Evolutionary conservation across 2,329 filamentous ascomycete genomes (phyloP).

Genomic region (Arthrobotrys megalospora): DNA sequence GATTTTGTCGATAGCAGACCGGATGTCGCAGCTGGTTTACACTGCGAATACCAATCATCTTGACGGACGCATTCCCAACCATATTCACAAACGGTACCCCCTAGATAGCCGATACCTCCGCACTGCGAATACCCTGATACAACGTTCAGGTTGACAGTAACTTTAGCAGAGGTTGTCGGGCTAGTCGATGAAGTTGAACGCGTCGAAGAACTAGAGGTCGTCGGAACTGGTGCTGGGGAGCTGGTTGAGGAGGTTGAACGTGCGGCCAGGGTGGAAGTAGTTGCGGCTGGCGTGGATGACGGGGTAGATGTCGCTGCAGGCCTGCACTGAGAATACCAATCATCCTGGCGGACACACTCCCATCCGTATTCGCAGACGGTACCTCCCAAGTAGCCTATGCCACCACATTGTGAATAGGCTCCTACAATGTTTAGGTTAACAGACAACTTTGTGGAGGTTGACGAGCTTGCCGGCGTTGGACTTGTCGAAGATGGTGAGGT

Average conservation of each 20-base stretch:
- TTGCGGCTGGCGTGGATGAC: background rate
- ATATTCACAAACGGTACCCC: constrained; percentile 37
- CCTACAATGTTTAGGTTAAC: background rate
- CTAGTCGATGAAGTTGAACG: background rate
- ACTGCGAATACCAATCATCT: constrained; percentile 60
- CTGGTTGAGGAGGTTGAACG: constrained; percentile 32
- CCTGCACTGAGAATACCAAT: constrained; percentile 59
- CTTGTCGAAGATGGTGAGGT: background rate
- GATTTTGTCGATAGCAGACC: constrained; percentile 4
- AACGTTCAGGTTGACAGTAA: background rate
- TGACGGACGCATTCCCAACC: constrained; percentile 40
- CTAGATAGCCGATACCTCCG: constrained; percentile 28
- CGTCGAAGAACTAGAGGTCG: background rate
- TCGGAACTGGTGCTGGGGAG: constrained; percentile 6
- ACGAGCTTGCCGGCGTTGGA: background rate
- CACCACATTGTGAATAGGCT: constrained; percentile 36
- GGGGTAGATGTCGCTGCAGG: constrained; percentile 14
- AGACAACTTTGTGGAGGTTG: background rate
- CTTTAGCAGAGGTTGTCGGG: background rate
- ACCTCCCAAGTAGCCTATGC: constrained; percentile 23
- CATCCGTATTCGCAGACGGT: constrained; percentile 44
- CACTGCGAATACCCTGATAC: constrained; percentile 37
- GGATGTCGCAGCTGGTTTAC: constrained; percentile 30
- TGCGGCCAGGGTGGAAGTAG: constrained; percentile 62
- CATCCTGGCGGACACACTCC: constrained; percentile 37